These are phyloP conservation scores for Trichoderma aggressivum DNA, from an alignment of 2,329 filamentous ascomycete genomes.

Conservation along the genomic window DNA sequence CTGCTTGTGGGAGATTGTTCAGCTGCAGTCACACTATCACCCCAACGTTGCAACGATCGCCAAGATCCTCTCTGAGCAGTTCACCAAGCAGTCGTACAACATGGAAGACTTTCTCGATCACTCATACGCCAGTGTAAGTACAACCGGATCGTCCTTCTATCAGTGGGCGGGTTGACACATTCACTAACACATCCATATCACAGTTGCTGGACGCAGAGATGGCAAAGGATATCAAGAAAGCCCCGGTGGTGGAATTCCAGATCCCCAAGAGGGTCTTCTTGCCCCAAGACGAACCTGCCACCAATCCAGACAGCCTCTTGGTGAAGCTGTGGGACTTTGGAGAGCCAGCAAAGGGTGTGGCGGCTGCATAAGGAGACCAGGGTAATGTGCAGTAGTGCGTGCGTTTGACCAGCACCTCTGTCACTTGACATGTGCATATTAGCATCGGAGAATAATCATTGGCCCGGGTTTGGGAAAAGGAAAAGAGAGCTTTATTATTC, in stretches of 20 bases:
- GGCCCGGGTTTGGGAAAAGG: background rate
- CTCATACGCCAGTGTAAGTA: slow-evolving; percentile 74
- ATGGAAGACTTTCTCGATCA: slow-evolving; percentile 98
- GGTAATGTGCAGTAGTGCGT: slow-evolving; percentile 2
- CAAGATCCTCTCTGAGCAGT: slow-evolving; percentile 92
- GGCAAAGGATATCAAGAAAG: slow-evolving; percentile 76
- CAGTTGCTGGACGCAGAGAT: slow-evolving; percentile 83
- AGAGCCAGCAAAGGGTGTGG: slow-evolving; percentile 8
- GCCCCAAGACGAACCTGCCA: slow-evolving; percentile 47
- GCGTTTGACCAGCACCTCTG: background rate
- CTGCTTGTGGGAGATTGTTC: slow-evolving; percentile 91
- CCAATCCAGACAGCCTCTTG: slow-evolving; percentile 51
- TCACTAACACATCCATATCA: slow-evolving; percentile 33
- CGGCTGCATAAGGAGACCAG: slow-evolving; percentile 4
- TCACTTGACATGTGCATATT: slow-evolving; percentile 1
- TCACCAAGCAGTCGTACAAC: slow-evolving; percentile 92
- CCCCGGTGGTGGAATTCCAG: slow-evolving; percentile 86
- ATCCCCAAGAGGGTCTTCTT: slow-evolving; percentile 83
- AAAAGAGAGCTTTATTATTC: background rate
- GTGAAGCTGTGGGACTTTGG: slow-evolving; percentile 61
- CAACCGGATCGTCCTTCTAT: background rate
- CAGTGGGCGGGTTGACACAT: background rate
- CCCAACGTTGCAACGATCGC: slow-evolving; percentile 93
- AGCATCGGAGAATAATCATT: slow-evolving; percentile 4
- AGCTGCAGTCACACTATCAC: slow-evolving; percentile 89